Percentiles rank a stretch among this genome's conserved stretches.
Evolutionary conservation across 2,329 filamentous ascomycete genomes (phyloP).

Genomic region (Fusarium vanettenii): DNA sequence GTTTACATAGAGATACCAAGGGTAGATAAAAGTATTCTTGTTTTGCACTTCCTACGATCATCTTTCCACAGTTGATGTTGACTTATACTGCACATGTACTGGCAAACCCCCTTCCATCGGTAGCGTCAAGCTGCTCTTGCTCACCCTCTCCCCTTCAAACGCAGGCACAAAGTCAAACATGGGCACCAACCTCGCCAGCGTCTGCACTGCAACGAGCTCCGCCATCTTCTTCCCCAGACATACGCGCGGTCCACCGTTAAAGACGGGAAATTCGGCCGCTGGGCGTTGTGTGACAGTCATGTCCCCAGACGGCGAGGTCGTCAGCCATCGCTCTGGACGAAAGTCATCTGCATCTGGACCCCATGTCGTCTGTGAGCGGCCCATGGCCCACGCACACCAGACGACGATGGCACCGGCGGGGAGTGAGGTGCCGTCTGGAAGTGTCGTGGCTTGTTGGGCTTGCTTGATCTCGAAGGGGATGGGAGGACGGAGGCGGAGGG

Average conservation of each 20-base stretch:
- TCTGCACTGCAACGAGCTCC: constrained; percentile 67
- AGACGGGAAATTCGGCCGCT: constrained; percentile 70
- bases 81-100: constrained; percentile 31
- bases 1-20: constrained; percentile 33
- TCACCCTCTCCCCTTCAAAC: constrained; percentile 61
- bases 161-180: constrained; percentile 63
- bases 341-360: constrained; percentile 67
- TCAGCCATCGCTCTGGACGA: constrained; percentile 68
- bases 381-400: constrained; percentile 75
- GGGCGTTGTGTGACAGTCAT: constrained; percentile 55
- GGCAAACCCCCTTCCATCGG: constrained; percentile 73
- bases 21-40: constrained; percentile 29
- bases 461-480: constrained; percentile 76
- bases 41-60: background rate
- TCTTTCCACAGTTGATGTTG: background rate
- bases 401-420: constrained; percentile 65
- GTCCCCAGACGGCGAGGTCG: constrained; percentile 43
- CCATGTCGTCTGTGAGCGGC: constrained; percentile 67
- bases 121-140: constrained; percentile 70
- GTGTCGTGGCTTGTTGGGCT: constrained; percentile 59
- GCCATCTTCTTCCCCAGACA: constrained; percentile 75
- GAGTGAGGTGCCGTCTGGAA: constrained; percentile 71
- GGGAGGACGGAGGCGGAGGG: constrained; percentile 71
- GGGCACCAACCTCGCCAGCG: constrained; percentile 61
- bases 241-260: constrained; percentile 71